These are phyloP conservation scores for Dryas drummondii DNA, from an alignment of 306 rosid species.

Conservation along the genomic window DNA sequence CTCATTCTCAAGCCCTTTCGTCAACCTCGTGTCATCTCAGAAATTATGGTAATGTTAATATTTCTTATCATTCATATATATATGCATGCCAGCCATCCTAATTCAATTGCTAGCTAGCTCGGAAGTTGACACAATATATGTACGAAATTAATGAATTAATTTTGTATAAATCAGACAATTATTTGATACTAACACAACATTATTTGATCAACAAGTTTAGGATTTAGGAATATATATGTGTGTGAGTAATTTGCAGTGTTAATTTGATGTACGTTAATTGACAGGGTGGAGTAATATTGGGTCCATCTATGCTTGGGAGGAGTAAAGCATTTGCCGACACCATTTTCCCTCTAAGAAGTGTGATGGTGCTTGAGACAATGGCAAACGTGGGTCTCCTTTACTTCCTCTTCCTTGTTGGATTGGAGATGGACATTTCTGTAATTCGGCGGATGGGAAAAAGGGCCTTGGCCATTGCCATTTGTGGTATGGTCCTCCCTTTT, in stretches of 20 bases:
- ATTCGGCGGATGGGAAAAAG: slow-evolving; percentile 56
- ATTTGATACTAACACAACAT: no score
- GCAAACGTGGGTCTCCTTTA: slow-evolving; percentile 84
- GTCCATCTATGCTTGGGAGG: slow-evolving; percentile 77
- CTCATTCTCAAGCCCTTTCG: slow-evolving; percentile 80
- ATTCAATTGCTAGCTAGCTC: no score
- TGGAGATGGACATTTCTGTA: slow-evolving; percentile 76
- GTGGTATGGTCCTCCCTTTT: slow-evolving; percentile 78
- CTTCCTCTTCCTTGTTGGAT: slow-evolving; percentile 74
- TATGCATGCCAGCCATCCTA: no score
- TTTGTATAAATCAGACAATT: no score
- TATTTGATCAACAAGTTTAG: no score
- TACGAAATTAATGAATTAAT: no score
- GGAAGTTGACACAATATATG: no score
- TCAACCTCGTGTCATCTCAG: slow-evolving; percentile 92
- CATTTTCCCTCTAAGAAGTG: slow-evolving; percentile 72
- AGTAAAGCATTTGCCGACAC: slow-evolving; percentile 26
- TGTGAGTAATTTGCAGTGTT: no score
- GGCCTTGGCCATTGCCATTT: slow-evolving; percentile 49
- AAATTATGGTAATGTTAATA: slow-evolving; percentile 54
- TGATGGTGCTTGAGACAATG: slow-evolving; percentile 77
- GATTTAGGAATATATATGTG: no score
- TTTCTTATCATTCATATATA: background rate
- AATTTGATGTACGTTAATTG: background rate
- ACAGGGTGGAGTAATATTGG: slow-evolving; percentile 84